Percentiles rank a stretch among this genome's conserved stretches.
Conservation (phyloP, 163 green algal species). For the Prototheca stagnorum region DNA sequence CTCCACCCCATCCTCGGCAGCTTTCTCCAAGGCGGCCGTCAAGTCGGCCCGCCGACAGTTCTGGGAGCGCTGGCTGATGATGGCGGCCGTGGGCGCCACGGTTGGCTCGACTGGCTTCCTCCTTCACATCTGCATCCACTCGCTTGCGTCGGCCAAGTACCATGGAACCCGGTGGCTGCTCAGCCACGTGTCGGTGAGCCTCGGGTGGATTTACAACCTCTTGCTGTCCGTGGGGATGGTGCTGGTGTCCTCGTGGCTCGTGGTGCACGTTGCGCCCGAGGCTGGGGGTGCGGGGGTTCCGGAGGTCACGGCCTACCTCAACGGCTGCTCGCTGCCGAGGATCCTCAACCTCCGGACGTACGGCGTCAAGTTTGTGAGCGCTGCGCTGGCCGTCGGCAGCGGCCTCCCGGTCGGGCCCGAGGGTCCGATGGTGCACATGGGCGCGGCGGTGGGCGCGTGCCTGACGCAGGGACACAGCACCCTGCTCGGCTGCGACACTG, state of each 20-base stretch:
- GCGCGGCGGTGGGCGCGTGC: conserved; percentile 36
- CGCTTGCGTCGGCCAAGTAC: conserved; percentile 53
- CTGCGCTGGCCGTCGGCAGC: conserved; percentile 43
- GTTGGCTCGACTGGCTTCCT: conserved; percentile 29
- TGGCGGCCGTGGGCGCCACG: conserved; percentile 30
- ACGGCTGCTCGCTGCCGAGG: conserved; percentile 62
- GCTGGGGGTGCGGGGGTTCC: conserved; percentile 55
- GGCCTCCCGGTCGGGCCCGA: conserved; percentile 80
- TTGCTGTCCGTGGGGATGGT: conserved; percentile 43
- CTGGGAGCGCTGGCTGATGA: conserved; percentile 47
- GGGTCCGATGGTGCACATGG: conserved; percentile 85
- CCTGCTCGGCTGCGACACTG: conserved; percentile 50
- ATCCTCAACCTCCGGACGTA: conserved; percentile 74
- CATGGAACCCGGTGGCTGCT: conserved; percentile 50
- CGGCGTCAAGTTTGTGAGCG: conserved; percentile 62
- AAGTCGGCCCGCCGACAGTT: conserved; percentile 9
- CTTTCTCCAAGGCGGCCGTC: no score
- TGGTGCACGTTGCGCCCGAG: conserved; percentile 51
- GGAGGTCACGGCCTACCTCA: conserved; percentile 83
- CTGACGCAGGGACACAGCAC: conserved; percentile 69
- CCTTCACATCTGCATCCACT: conserved; percentile 36
- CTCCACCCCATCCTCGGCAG: no score
- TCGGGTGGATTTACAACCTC: conserved; percentile 71
- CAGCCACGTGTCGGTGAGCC: conserved; percentile 36
- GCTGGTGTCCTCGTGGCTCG: conserved; percentile 37